Evolutionary conservation across 2,329 filamentous ascomycete species (phyloP).

Genomic region (Samsoniella hepiali): DNA sequence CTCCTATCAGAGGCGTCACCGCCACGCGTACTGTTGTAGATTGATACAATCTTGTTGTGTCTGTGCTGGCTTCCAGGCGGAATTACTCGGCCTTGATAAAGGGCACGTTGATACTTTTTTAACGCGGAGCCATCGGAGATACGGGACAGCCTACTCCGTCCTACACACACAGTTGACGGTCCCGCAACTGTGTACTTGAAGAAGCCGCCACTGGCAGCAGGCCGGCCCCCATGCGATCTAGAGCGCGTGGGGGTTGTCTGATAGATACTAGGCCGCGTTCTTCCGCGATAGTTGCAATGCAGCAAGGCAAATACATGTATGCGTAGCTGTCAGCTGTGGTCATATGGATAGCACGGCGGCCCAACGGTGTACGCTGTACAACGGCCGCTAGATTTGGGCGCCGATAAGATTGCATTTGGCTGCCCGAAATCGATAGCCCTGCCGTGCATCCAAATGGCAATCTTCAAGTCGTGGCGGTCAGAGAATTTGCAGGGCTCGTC

Average conservation of each 20-base stretch:
- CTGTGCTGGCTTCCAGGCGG: neutral
- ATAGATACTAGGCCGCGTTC: neutral
- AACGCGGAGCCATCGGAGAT: neutral
- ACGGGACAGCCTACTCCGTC: neutral
- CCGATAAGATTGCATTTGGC: constrained; percentile 5
- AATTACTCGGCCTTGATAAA: constrained; percentile 8
- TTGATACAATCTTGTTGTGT: neutral
- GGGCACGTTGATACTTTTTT: neutral
- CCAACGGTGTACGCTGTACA: neutral
- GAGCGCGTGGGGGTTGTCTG: neutral
- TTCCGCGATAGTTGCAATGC: neutral
- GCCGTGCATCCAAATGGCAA: neutral
- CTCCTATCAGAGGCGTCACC: neutral
- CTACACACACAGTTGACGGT: no score
- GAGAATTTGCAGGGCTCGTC: neutral
- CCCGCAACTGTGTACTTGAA: neutral
- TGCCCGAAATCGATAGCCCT: constrained; percentile 9
- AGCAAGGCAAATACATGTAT: neutral
- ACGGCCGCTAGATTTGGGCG: constrained; percentile 8
- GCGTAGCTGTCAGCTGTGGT: neutral
- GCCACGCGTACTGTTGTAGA: neutral
- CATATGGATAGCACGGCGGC: neutral
- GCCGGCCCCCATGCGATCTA: neutral
- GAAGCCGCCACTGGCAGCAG: neutral
- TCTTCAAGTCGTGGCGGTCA: neutral